Percentiles rank a stretch among this genome's conserved stretches.
phyloP scores from a whole-genome alignment of 305 asterid species.

The Fraxinus platypoda region DNA sequence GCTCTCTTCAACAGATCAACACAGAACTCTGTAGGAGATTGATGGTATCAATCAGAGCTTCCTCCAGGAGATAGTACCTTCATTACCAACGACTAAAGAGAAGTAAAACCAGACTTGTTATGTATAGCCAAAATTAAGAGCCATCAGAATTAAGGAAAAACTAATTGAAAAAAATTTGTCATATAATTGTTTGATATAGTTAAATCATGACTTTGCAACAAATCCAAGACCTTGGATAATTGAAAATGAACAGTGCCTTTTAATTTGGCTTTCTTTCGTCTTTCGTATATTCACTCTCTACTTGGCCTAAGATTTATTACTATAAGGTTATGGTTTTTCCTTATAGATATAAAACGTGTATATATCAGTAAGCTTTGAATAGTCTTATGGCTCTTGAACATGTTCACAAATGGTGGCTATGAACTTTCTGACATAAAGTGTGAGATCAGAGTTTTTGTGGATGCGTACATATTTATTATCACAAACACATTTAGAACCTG shows the following conservation, averaged over 20 bases:
- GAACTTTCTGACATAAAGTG: neutral
- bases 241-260: neutral
- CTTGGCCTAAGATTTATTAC: neutral
- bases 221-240: neutral
- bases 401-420: neutral
- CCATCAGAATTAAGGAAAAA: neutral
- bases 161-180: neutral
- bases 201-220: neutral
- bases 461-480: conserved; percentile 4
- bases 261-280: neutral
- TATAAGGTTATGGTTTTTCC: neutral
- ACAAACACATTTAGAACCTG: conserved; percentile 10
- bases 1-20: neutral
- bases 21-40: neutral
- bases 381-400: neutral
- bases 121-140: neutral
- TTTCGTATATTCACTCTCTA: neutral
- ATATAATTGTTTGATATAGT: neutral
- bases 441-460: neutral
- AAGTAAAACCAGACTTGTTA: neutral
- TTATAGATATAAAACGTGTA: neutral
- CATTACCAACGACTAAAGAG: neutral
- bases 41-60: neutral
- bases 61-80: neutral
- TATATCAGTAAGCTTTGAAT: neutral